Base-by-base conservation (phyloP, 176 grass and related monocot species). In the Avena insularis region DNA sequence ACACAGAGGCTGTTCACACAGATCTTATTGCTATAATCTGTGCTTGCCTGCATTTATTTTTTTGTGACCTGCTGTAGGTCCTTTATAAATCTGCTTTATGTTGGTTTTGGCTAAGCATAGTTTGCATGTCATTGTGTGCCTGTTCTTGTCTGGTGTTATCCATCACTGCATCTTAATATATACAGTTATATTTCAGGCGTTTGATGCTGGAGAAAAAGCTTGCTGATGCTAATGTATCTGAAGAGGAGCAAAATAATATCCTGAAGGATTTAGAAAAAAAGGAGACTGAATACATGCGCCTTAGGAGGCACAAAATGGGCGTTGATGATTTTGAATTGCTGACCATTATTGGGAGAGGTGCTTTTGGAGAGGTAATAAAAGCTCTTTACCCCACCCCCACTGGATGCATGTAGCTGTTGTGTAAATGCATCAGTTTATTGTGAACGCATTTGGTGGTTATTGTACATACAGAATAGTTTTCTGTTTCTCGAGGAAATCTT, bases 301-400 rank as follows among this genome's bases (percentile, higher is more conserved):
- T 87, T 81, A 77, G 84, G 85, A 90, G 90, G 81, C 90, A 89
- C 78, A 95, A 95, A 86, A 92, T 92, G 93, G 90, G 93, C 7
- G 93, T 92, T 69, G 93, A 95, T 85, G 93, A 95, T 87, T 95
- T 95, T 91, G 90, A 95, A 90, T 83, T 92, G 71, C 64, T 95
- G 56, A 95, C 93, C 17, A 92, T 95, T 79, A 92, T 95, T 75
- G 93, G 93, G 8, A 92, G 88, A 79, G 93, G 93, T 77, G 90
- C 93, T 85, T 95, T 95, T 95, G 93, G 93, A 36, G 93, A 95
- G 88, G 93, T 95, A 65, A 84, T 55, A 61, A 21, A 48, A 40
- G 12, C 27, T 57, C 3, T 59, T 73, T 83, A 70, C 8, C 15
- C 19, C 61, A 6, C n/a, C 33, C 11, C n/a, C 36, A 10, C 72